phyloP scores from a whole-genome alignment of 2,329 filamentous ascomycete genomes.

The Ciborinia camelliae region DNA sequence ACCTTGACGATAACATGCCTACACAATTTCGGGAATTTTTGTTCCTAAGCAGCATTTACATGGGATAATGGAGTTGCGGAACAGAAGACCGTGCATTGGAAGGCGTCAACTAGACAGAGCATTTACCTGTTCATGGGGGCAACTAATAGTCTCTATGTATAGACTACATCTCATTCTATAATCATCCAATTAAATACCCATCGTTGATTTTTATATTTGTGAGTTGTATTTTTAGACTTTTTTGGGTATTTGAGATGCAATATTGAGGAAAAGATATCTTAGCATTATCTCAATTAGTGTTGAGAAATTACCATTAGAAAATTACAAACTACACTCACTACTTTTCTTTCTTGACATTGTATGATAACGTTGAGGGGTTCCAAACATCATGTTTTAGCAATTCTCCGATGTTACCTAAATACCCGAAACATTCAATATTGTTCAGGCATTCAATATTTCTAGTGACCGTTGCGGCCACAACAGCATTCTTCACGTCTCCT shows the following conservation, averaged over 20 bases:
- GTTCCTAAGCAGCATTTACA: slow-evolving; percentile 18
- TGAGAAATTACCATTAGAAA: neutral
- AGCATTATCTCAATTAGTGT: slow-evolving; percentile 4
- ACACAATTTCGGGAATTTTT: slow-evolving; percentile 11
- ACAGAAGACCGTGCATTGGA: slow-evolving; percentile 15
- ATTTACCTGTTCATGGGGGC: slow-evolving; percentile 10
- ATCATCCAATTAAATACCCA: slow-evolving; percentile 16
- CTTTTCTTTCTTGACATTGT: neutral
- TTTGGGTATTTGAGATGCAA: neutral
- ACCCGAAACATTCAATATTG: neutral
- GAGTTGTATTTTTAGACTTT: neutral
- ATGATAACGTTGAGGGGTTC: neutral
- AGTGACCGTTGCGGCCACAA: neutral
- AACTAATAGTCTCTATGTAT: slow-evolving; percentile 15
- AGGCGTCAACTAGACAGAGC: slow-evolving; percentile 15
- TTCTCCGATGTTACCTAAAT: neutral
- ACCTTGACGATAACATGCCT: slow-evolving; percentile 17
- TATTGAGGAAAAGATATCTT: neutral
- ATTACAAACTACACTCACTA: neutral
- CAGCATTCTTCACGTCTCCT: slow-evolving; percentile 9
- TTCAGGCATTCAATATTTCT: neutral
- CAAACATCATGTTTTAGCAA: neutral
- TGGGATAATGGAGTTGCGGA: slow-evolving; percentile 16
- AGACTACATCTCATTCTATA: slow-evolving; percentile 13
- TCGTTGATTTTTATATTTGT: slow-evolving; percentile 9